Evolutionary conservation across 768 basidiomycete species (phyloP).

Genomic region (Collybia sordida): DNA sequence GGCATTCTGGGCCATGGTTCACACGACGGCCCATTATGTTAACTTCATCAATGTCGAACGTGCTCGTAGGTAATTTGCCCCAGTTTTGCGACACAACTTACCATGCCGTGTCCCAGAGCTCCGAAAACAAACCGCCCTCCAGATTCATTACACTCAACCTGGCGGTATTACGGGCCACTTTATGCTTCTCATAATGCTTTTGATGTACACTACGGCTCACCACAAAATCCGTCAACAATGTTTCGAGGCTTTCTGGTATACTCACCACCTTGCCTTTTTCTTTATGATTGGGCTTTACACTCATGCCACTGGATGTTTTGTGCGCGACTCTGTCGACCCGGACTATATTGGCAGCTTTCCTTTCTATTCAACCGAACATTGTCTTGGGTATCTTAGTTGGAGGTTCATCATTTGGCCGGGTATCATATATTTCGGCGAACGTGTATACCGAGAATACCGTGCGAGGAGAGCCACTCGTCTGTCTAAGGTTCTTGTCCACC

Average conservation of each 20-base stretch:
- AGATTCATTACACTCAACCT: conserved; percentile 86
- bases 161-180: conserved; percentile 96
- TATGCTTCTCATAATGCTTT: conserved; percentile 91
- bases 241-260: conserved; percentile 98
- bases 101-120: conserved; percentile 55
- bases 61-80: conserved; percentile 56
- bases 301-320: conserved; percentile 94
- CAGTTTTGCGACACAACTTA: background rate
- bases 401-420: conserved; percentile 91
- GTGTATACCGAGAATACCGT: conserved; percentile 81
- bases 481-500: conserved; percentile 86
- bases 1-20: conserved; percentile 91
- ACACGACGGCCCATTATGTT: conserved; percentile 92
- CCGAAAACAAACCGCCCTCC: conserved; percentile 69
- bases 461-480: conserved; percentile 76
- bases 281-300: conserved; percentile 90
- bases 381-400: conserved; percentile 91
- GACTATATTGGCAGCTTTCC: conserved; percentile 72
- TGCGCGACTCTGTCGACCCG: conserved; percentile 81
- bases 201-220: conserved; percentile 92
- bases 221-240: conserved; percentile 83
- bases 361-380: conserved; percentile 85
- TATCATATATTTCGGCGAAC: conserved; percentile 85
- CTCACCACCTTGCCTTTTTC: conserved; percentile 92
- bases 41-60: conserved; percentile 92